Evolutionary conservation across 2,329 filamentous ascomycete species (phyloP).

Genomic region (Ceratocystis albifundus): DNA sequence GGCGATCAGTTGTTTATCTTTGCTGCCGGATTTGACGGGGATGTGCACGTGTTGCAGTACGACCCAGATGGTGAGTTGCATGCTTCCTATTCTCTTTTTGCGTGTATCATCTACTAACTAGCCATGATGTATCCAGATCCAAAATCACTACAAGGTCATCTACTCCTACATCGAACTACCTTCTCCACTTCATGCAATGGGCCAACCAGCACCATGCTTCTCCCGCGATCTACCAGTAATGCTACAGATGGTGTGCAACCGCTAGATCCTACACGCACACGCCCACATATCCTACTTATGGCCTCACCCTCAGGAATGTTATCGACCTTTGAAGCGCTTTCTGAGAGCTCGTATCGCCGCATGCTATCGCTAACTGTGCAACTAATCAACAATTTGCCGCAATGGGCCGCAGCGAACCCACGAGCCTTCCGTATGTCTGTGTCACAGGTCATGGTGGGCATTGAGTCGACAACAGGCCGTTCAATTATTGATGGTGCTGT

Average conservation of each 20-base stretch:
- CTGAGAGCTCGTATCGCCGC: slow-evolving; percentile 71
- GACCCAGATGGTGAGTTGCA: slow-evolving; percentile 72
- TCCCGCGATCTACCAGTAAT: slow-evolving; percentile 46
- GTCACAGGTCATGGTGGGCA: slow-evolving; percentile 39
- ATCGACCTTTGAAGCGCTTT: slow-evolving; percentile 62
- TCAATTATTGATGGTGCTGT: slow-evolving; percentile 70
- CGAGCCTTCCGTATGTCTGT: slow-evolving; percentile 57
- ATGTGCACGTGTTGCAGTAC: slow-evolving; percentile 81
- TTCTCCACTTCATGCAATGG: slow-evolving; percentile 76
- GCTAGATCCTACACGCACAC: slow-evolving; percentile 26
- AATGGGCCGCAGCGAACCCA: slow-evolving; percentile 71
- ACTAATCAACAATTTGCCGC: slow-evolving; percentile 62
- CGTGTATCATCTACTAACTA: slow-evolving; percentile 9
- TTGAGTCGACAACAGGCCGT: slow-evolving; percentile 49
- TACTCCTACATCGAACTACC: slow-evolving; percentile 73
- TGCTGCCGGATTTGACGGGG: slow-evolving; percentile 71
- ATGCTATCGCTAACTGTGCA: slow-evolving; percentile 72
- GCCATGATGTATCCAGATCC: slow-evolving; percentile 50
- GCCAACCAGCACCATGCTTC: slow-evolving; percentile 60
- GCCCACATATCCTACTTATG: slow-evolving; percentile 48
- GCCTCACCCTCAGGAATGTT: slow-evolving; percentile 67
- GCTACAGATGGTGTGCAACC: slow-evolving; percentile 24
- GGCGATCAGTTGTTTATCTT: slow-evolving; percentile 73
- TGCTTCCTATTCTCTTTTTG: background rate
- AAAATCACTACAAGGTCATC: slow-evolving; percentile 79